Base-by-base conservation (phyloP, 805 yeast species). In the Pichia insulana region DNA sequence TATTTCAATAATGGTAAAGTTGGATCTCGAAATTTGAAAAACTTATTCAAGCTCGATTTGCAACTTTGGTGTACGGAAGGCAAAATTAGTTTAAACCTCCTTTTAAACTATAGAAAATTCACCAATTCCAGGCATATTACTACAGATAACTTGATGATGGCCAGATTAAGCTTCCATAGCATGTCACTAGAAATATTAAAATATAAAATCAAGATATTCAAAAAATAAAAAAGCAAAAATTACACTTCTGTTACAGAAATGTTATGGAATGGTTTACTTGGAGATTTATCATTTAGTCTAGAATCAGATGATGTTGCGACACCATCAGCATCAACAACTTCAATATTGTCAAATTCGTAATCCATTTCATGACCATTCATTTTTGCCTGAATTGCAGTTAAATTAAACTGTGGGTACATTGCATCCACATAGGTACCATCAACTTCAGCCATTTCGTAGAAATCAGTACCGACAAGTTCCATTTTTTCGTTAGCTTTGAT, bases 381-480 rank as follows among this genome's bases (percentile, higher is more conserved):
- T 37, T 37, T 13, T 30, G 19, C 34, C 31, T 36, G 45, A 12
- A 42, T 43, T 5, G 35, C 52, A n/a, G 54, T 47, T 9, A 36
- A 31, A 28, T 44, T 40, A 34, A 47, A 44, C 12, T 32, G 41
- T 19, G 43, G 47, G 18, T 39, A 44, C 31, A 43, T 41, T 27
- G 39, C 48, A 37, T 52, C 53, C 16, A 42, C 42, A 7, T 45
- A 60, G n/a, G 33, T 28, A 31, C 64, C 63, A 49, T 69, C 73
- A 25, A 62, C 52, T 42, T 73, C 78, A n/a, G 69, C 69, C 73
- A 73, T 69, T 50, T 73, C 77, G 40, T 51, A 64, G 39, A 63
- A 50, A 51, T 73, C 79, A 65, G 73, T 65, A 27, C 78, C 79
- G 66, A 68, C 61, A 34, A 64, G 68, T 55, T 74, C 78, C 18